Percentiles rank a stretch among this genome's conserved stretches.
phyloP scores from a whole-genome alignment of 768 basidiomycete genomes.

The Phylloporus sp. region DNA sequence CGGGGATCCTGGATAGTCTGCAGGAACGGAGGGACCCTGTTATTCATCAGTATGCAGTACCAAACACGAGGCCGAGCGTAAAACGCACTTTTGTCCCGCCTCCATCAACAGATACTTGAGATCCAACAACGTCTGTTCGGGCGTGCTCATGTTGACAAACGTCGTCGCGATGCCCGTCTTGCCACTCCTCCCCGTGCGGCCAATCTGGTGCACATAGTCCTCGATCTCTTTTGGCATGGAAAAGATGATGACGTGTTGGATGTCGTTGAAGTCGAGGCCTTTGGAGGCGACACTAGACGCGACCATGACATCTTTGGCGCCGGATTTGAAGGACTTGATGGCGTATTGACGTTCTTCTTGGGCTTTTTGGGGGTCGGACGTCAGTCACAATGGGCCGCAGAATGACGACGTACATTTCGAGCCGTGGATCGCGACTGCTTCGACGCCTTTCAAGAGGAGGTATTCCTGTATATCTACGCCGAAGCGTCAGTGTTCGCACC shows the following conservation, averaged over 20 bases:
- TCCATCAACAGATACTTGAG: conserved; percentile 95
- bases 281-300: conserved; percentile 97
- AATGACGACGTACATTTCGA: conserved; percentile 68
- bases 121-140: conserved; percentile 94
- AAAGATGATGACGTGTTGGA: conserved; percentile 98
- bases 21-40: conserved; percentile 90
- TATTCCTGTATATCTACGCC: conserved; percentile 95
- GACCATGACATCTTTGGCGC: conserved; percentile 99
- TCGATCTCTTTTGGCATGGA: conserved; percentile 99
- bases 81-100: conserved; percentile 88
- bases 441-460: conserved; percentile 90
- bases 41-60: background rate
- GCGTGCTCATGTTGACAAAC: conserved; percentile 97
- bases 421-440: conserved; percentile 98
- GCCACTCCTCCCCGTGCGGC: conserved; percentile 93
- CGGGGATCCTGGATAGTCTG: conserved; percentile 87
- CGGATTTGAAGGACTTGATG: conserved; percentile 96
- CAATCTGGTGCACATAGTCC: conserved; percentile 99
- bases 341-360: conserved; percentile 99
- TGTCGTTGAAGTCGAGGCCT: conserved; percentile 97
- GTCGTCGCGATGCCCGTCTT: conserved; percentile 99
- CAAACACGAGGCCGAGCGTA: background rate
- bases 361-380: conserved; percentile 40
- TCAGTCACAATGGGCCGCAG: background rate
- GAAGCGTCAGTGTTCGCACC: background rate